Base-by-base conservation (phyloP, 306 rosid species). In the Castanospermum australe region DNA sequence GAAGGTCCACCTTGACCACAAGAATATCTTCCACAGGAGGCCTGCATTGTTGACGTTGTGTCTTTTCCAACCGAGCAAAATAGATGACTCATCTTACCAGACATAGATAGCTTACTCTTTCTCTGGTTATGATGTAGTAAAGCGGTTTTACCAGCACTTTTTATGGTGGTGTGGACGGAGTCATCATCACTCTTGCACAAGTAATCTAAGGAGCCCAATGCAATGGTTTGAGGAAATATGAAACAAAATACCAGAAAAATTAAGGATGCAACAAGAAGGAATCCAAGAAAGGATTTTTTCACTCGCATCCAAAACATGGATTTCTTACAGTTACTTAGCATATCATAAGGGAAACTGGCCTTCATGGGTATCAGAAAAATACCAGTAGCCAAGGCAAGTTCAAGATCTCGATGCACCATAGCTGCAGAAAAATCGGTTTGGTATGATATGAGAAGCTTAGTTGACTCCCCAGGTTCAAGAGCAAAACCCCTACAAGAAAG, bases 341-440 rank as follows among this genome's bases (percentile, higher is more conserved):
- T 83, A 66, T 84, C 83, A 61, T 80, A 75, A 12, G 99, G 91
- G 20, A 87, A 86, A 82, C 88, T 90, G 9, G 92, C 96, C 85
- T 91, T 88, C 90, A 95, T 81, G 65, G 97, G 99, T 79, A 91
- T 81, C 78, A 91, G 87, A 72, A 90, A 78, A 82, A 90, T 88
- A 79, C 98, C 99, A 72, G 89, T 87, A 44, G 84, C 87, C 90
- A 92, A 79, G 75, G 82, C 88, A 65, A 95, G 84, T 84, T 95
- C 99, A 73, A 95, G 98, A 86, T 95, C 93, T 55, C 94, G 88
- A 73, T 84, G 91, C 70, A 92, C 87, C 79, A 81, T 77, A 36
- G 88, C 78, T 33, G 92, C 86, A 56, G 98, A 92, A 85, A 89
- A 86, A 91, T 91, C 95, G 0, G 88, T 86, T 80, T 90, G 93